These are phyloP conservation scores for Castanea crenata DNA, from an alignment of 306 rosid genomes.

Conservation along the genomic window DNA sequence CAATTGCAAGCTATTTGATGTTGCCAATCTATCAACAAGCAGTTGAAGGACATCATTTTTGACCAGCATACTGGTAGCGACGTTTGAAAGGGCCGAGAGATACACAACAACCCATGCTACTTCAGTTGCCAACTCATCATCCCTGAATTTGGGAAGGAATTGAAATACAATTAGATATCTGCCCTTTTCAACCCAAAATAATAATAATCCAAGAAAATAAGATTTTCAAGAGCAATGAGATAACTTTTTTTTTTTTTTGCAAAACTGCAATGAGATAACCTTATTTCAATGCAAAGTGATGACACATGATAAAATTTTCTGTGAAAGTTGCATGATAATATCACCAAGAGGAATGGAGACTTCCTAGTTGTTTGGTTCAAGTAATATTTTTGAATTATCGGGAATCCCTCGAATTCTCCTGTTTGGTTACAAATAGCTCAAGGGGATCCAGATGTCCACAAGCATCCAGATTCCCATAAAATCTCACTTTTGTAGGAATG, in stretches of 20 bases:
- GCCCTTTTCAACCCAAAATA: neutral
- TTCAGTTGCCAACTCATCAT: slow-evolving; percentile 91
- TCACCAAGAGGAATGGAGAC: neutral
- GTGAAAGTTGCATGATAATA: neutral
- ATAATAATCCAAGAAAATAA: neutral
- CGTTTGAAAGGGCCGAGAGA: slow-evolving; percentile 88
- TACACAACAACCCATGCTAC: slow-evolving; percentile 96
- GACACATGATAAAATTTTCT: neutral
- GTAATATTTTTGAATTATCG: too few relatives aligned
- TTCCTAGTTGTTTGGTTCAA: too few relatives aligned
- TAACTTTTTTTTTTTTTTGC: neutral
- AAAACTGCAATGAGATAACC: too few relatives aligned
- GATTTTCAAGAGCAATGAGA: neutral
- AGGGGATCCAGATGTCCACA: too few relatives aligned
- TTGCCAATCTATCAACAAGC: slow-evolving; percentile 74
- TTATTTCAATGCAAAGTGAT: neutral
- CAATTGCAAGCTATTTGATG: slow-evolving; percentile 75
- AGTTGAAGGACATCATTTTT: slow-evolving; percentile 77
- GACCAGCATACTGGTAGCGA: slow-evolving; percentile 69
- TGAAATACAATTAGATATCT: neutral
- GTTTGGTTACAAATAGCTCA: too few relatives aligned
- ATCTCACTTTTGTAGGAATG: too few relatives aligned
- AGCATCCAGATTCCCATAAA: too few relatives aligned
- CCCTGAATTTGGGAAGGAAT: slow-evolving; percentile 52
- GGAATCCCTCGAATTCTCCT: too few relatives aligned